These are phyloP conservation scores for Arxiozyma telluris DNA, from an alignment of 1,139 yeast genomes.

Conservation along the genomic window DNA sequence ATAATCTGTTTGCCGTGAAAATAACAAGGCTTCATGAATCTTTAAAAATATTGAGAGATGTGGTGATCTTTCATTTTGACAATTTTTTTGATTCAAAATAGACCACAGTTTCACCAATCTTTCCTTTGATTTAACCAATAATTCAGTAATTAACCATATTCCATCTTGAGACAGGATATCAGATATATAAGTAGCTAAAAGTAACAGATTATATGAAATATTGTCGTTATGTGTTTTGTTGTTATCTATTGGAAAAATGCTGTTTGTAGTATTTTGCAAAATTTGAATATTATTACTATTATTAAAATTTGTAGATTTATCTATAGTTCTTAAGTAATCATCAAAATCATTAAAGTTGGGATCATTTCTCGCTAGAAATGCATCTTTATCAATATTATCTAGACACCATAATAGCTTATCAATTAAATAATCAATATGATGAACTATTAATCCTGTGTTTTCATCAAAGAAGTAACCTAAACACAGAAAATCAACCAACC, in stretches of 20 bases:
- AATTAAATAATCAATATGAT: slow-evolving; percentile 35
- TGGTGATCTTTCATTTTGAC: slow-evolving; percentile 44
- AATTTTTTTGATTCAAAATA: slow-evolving; percentile 51
- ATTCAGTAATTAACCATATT: slow-evolving; percentile 86
- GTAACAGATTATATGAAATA: not conserved
- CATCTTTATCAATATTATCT: slow-evolving; percentile 12
- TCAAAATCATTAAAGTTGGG: not conserved
- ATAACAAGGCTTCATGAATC: slow-evolving; percentile 82
- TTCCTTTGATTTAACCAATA: slow-evolving; percentile 65
- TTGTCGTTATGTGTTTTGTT: not conserved
- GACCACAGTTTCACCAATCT: slow-evolving; percentile 70
- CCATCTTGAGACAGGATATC: slow-evolving; percentile 75
- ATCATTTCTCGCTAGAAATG: not conserved
- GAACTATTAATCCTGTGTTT: slow-evolving; percentile 25
- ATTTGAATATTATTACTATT: not conserved
- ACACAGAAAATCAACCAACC: slow-evolving; percentile 44
- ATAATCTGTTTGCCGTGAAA: slow-evolving; percentile 57
- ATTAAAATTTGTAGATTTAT: slow-evolving; percentile 13
- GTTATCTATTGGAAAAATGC: not conserved
- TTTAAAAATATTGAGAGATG: slow-evolving; percentile 72
- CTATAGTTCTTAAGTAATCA: slow-evolving; percentile 14
- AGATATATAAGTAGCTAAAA: slow-evolving; percentile 32
- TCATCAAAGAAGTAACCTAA: slow-evolving; percentile 33
- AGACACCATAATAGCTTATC: slow-evolving; percentile 20
- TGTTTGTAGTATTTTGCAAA: not conserved